Evolutionary conservation across 352 stramenopile genomes (phyloP), one percentile per base, ranked within the genome.

Genomic region (Globisporangium cederbergense): DNA sequence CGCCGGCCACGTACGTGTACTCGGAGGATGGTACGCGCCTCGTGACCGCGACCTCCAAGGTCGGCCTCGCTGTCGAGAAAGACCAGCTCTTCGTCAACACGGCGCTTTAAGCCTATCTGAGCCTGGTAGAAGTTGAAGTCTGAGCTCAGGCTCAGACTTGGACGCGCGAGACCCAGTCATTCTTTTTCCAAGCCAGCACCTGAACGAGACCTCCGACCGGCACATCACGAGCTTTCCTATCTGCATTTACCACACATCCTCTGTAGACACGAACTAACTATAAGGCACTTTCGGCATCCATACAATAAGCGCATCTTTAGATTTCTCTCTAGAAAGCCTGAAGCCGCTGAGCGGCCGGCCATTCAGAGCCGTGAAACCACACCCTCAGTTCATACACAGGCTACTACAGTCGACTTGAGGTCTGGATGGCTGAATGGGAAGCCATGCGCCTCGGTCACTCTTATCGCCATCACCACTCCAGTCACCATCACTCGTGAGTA

Each of bases 21-120:
- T 62, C 64, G 14, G 52, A 52, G 1, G 65, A 71, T 36, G 58
- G 66, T 22, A 60, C 72, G 11, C 47, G 79, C 43, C 52, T 92
- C 22, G 70, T 92, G 43, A 85, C 81, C 5, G 65, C 66, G n/a
- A 74, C 79, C 67, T 86, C 78, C 32, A 76, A 78, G 54, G 55
- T 90, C 25, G 81, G 83, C 32, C 46, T 88, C 9, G 80, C 84
- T 8, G 65, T 80, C 45, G 71, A 86, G 36, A 64, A 73, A 20
- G 62, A 84, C 62, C 76, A 68, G 40, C 77, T 90, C 53, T 90
- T 90, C 60, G 68, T 90, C 58, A 78, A 79, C 30, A 77, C 75
- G n/a, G 60, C 63, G 13, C 67, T 83, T 14, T 86, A 78, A 76
- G 25, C 20, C n/a, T 11, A 22, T 22, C 16, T 2, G 22, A 22